Evolutionary conservation across 345 rosid species (phyloP).

Genomic region (Salix exigua): DNA sequence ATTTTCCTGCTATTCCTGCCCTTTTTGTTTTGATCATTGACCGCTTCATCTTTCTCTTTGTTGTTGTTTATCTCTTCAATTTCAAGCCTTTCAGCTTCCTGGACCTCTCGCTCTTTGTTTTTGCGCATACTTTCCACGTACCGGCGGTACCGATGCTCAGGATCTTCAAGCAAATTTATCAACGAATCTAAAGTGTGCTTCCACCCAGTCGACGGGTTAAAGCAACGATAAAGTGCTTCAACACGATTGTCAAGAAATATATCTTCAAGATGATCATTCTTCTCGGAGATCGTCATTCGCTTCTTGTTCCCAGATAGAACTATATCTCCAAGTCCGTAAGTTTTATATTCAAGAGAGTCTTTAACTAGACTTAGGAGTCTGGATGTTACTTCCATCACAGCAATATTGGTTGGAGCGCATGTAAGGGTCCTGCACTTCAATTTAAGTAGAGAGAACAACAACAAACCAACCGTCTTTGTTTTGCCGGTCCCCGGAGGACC

Average conservation of each 20-base stretch:
- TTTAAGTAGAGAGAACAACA: conserved; percentile 32
- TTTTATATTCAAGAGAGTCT: conserved; percentile 9
- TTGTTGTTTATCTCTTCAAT: background rate
- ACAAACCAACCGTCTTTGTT: conserved; percentile 37
- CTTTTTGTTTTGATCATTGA: background rate
- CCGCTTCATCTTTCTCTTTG: background rate
- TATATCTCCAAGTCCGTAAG: conserved; percentile 38
- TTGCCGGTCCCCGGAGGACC: conserved; percentile 66
- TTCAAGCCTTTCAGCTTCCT: background rate
- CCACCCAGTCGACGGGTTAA: conserved; percentile 34
- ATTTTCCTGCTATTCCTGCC: background rate
- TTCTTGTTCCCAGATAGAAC: conserved; percentile 38
- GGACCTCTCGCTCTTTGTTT: background rate
- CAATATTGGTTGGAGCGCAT: conserved; percentile 54
- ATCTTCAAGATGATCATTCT: conserved; percentile 25
- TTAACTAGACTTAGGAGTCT: conserved; percentile 23
- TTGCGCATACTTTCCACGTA: background rate
- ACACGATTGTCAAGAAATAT: conserved; percentile 41
- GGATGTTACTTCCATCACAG: conserved; percentile 39
- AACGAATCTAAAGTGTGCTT: conserved; percentile 16
- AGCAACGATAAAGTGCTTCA: conserved; percentile 19
- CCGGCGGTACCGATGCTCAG: conserved; percentile 2
- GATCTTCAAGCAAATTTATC: conserved; percentile 36
- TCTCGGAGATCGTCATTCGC: conserved; percentile 26
- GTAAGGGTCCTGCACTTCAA: conserved; percentile 39